Percentiles rank a stretch among this genome's conserved stretches.
Evolutionary conservation across 1,139 yeast genomes (phyloP).

Genomic region (Entelexis sorbosivorans): DNA sequence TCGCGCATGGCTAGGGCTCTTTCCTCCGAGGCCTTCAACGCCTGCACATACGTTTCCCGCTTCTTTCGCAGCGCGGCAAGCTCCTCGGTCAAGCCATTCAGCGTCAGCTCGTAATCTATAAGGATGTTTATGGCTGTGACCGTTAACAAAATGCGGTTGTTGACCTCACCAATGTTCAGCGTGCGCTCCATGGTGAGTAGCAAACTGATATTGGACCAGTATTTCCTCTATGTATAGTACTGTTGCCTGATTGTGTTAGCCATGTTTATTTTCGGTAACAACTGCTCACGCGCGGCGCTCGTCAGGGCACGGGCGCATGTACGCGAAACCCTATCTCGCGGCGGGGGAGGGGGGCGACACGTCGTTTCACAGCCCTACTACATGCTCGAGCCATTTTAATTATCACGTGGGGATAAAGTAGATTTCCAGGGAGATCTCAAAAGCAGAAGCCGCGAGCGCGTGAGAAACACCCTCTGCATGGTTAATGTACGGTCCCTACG

Average conservation of each 20-base stretch:
- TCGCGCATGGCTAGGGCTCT: neutral
- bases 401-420: neutral
- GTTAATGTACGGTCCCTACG: neutral
- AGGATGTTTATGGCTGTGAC: slow-evolving; percentile 10
- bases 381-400: neutral
- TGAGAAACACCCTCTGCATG: neutral
- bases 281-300: neutral
- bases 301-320: neutral
- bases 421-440: neutral
- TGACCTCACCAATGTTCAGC: neutral
- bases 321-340: neutral
- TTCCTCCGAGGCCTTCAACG: neutral
- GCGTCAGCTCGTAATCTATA: slow-evolving; percentile 3
- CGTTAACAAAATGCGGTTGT: neutral
- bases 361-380: neutral
- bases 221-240: too few species aligned
- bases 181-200: neutral
- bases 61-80: neutral
- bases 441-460: neutral
- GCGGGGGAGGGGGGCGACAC: neutral
- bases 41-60: neutral
- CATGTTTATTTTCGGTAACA: neutral
- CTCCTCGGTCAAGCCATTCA: neutral
- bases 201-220: too few species aligned
- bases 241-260: neutral